Base-by-base conservation (phyloP, 805 yeast species). In the Clavispora phyllophila region DNA sequence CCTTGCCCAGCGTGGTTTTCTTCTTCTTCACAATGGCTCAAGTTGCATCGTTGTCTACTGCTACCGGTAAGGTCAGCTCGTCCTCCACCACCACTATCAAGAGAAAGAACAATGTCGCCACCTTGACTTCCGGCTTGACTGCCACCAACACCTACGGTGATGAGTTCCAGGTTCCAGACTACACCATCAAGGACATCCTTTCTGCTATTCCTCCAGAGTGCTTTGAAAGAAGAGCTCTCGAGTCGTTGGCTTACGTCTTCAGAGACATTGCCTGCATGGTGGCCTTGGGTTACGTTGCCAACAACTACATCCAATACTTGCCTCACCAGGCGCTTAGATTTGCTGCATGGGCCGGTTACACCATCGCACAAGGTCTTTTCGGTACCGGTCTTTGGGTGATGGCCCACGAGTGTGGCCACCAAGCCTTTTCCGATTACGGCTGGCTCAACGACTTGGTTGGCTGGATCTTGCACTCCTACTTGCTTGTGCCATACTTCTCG, bases 391-490 rank as follows among this genome's bases (percentile, higher is more conserved):
- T 82, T 38, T 87, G 95, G 95, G 84, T 87, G 39, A 59, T 87
- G 67, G 93, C 95, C 41, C 96, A 87, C 65, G 96, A 87, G 65
- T 87, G 96, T 72, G 96, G 96, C 47, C 96, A 87, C 63, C 84
- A 80, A 54, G 95, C 95, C 18, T 87, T 87, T 64, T 74, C 84
- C 31, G 86, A 83, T 55, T 81, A 80, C 58, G 80, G 79, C 31
- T 64, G 73, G 68, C 80, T 85, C 50, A 86, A 87, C 63, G 91
- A 87, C 63, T 64, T 78, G 31, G 84, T 82, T 36, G 96, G 96
- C 36, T 87, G 95, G 95, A 61, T 84, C 31, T 68, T 87, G 49
- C 96, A 87, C 68, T 83, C 91, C 15, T 79, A 76, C 58, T 68
- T 85, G 55, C 61, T 85, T 56, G 96, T 87, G 25, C 96, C 96